Percentiles rank a stretch among this genome's conserved stretches.
Conservation (phyloP, 139 green algal genomes). For the Coelastrella sp. region DNA sequence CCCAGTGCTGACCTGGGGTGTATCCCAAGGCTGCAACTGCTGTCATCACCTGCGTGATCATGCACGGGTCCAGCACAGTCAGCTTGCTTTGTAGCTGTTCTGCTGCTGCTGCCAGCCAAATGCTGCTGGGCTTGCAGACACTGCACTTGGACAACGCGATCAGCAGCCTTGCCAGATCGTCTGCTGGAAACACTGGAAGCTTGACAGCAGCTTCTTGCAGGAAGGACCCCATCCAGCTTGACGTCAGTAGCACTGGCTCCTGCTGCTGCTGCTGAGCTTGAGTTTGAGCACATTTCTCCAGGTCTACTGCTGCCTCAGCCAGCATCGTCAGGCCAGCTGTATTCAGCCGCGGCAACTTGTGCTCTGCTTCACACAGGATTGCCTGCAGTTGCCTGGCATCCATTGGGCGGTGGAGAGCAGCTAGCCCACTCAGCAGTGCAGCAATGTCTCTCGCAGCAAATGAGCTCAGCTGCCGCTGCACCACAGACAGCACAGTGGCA, state of each 20-base stretch:
- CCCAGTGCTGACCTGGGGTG: neutral
- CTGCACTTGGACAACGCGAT: neutral
- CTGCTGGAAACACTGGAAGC: conserved; percentile 39
- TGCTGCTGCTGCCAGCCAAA: conserved; percentile 25
- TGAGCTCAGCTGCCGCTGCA: conserved; percentile 9
- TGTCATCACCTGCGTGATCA: neutral
- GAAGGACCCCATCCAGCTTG: neutral
- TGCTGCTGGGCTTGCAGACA: neutral
- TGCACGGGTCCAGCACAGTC: conserved; percentile 8
- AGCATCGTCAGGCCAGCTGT: conserved; percentile 24
- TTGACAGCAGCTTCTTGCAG: conserved; percentile 23
- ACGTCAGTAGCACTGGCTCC: conserved; percentile 7
- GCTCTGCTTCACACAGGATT: neutral
- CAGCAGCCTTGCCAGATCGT: conserved; percentile 32
- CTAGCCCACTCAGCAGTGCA: conserved; percentile 28
- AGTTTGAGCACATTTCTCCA: neutral
- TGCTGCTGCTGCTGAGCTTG: conserved; percentile 18
- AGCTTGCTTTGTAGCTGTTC: conserved; percentile 21
- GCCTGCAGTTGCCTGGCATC: neutral
- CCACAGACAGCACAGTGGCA: neutral
- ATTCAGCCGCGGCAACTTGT: conserved; percentile 38
- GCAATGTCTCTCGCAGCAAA: conserved; percentile 40
- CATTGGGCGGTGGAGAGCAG: conserved; percentile 23
- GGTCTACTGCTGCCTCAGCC: neutral
- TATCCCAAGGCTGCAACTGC: neutral